phyloP scores from a whole-genome alignment of 345 rosid species.

The Gossypium stocksii region DNA sequence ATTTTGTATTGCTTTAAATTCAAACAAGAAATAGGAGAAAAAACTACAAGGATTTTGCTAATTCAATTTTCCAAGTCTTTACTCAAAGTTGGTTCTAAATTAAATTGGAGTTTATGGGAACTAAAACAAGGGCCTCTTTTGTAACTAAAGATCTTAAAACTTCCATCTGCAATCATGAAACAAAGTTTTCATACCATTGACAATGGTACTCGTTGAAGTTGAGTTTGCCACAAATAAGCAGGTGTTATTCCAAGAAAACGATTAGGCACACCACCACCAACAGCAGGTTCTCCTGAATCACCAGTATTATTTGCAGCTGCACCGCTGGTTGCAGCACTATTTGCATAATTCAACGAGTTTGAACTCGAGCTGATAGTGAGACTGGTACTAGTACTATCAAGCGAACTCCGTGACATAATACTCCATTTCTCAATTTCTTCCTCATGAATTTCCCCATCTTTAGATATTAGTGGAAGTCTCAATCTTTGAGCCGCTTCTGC shows the following conservation, averaged over 20 bases:
- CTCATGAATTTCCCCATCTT: too few relatives aligned
- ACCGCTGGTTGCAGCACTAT: constrained; percentile 48
- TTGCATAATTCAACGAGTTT: constrained; percentile 56
- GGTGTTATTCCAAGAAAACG: constrained; percentile 91
- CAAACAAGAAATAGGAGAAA: too few relatives aligned
- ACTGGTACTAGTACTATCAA: constrained; percentile 73
- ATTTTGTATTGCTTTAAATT: too few relatives aligned
- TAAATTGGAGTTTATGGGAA: constrained; percentile 2
- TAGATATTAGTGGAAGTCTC: too few relatives aligned
- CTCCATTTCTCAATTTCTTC: too few relatives aligned
- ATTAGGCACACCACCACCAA: constrained; percentile 77
- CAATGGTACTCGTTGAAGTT: constrained; percentile 60
- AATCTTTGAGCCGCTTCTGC: too few relatives aligned
- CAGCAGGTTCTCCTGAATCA: too few relatives aligned
- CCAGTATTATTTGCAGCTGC: constrained; percentile 37
- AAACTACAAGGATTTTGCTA: too few relatives aligned
- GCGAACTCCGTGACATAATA: constrained; percentile 71
- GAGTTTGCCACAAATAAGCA: constrained; percentile 77
- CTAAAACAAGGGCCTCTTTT: background rate
- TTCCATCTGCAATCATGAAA: background rate
- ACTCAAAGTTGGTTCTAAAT: too few relatives aligned
- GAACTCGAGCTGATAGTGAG: constrained; percentile 69
- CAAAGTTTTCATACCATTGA: constrained; percentile 46
- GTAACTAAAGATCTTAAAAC: background rate
- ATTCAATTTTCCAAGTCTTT: too few relatives aligned